phyloP scores from a whole-genome alignment of 306 rosid species.

The Cicer judaicum region DNA sequence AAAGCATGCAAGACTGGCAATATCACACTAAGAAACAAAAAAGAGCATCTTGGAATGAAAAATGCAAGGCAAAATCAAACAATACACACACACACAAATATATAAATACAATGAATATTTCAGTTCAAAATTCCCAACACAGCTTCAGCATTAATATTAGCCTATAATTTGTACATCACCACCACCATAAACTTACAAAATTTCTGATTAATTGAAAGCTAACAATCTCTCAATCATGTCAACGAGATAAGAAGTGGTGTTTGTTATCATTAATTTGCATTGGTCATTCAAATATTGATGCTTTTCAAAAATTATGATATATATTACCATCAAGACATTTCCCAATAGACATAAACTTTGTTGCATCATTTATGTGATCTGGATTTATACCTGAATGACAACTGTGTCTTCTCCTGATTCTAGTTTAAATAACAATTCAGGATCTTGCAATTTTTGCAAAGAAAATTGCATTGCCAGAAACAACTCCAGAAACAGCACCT shows the following conservation, averaged over 20 bases:
- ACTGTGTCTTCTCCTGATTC: slow-evolving; percentile 63
- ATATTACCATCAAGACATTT: neutral
- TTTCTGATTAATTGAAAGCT: neutral
- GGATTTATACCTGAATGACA: slow-evolving; percentile 73
- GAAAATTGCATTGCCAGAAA: slow-evolving; percentile 71
- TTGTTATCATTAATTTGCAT: slow-evolving; percentile 6
- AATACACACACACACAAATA: neutral
- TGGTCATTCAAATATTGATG: slow-evolving; percentile 14
- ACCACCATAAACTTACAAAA: slow-evolving; percentile 1
- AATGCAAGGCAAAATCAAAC: slow-evolving; percentile 6
- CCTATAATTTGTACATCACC: neutral
- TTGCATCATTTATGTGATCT: slow-evolving; percentile 22
- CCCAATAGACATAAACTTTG: slow-evolving; percentile 17
- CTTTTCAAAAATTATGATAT: slow-evolving; percentile 23
- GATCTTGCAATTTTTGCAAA: slow-evolving; percentile 79
- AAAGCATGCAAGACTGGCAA: slow-evolving; percentile 13
- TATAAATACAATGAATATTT: slow-evolving; percentile 3
- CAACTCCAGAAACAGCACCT: slow-evolving; percentile 55
- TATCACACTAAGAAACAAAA: neutral
- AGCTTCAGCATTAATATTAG: slow-evolving; percentile 5
- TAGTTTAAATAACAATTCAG: slow-evolving; percentile 69
- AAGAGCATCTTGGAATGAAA: slow-evolving; percentile 26
- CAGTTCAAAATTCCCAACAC: neutral
- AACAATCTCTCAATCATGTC: slow-evolving; percentile 17
- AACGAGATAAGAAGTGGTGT: neutral